Evolutionary conservation across 2,329 filamentous ascomycete genomes (phyloP).

Genomic region (Alternaria incomplexa): DNA sequence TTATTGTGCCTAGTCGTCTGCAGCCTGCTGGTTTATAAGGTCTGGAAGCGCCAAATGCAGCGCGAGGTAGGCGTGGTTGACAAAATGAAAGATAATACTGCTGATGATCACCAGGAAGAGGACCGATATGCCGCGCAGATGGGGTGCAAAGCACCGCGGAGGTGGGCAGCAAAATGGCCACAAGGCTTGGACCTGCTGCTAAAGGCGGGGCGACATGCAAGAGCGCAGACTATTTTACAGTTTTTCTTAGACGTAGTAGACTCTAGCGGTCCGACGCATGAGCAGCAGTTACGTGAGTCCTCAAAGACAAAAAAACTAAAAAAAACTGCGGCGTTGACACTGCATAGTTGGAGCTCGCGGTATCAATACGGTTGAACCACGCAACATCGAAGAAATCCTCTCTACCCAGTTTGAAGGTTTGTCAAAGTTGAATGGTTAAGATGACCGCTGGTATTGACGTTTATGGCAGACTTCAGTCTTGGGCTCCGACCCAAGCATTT

Average conservation of each 20-base stretch:
- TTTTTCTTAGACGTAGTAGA: conserved; percentile 38
- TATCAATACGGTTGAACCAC: conserved; percentile 20
- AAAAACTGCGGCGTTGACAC: background rate
- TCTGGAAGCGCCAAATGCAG: background rate
- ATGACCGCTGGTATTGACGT: background rate
- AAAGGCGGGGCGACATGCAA: conserved; percentile 12
- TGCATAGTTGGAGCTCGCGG: conserved; percentile 8
- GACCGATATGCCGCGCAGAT: conserved; percentile 1
- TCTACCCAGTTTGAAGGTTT: conserved; percentile 18
- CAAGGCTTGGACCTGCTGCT: conserved; percentile 18
- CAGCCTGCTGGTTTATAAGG: background rate
- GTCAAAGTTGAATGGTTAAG: too few relatives aligned
- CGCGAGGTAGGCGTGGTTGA: background rate
- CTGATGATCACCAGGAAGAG: background rate
- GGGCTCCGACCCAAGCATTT: conserved; percentile 9
- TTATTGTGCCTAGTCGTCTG: background rate
- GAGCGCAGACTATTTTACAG: conserved; percentile 19
- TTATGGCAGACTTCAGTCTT: conserved; percentile 10
- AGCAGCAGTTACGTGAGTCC: conserved; percentile 7
- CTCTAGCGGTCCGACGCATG: conserved; percentile 30
- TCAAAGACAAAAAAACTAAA: background rate
- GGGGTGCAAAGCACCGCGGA: conserved; percentile 6
- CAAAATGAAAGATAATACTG: background rate
- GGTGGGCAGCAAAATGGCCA: conserved; percentile 15
- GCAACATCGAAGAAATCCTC: conserved; percentile 24